Evolutionary conservation across 805 yeast species (phyloP), one percentile per base, ranked within the genome.

Genomic region (Candida piceae): DNA sequence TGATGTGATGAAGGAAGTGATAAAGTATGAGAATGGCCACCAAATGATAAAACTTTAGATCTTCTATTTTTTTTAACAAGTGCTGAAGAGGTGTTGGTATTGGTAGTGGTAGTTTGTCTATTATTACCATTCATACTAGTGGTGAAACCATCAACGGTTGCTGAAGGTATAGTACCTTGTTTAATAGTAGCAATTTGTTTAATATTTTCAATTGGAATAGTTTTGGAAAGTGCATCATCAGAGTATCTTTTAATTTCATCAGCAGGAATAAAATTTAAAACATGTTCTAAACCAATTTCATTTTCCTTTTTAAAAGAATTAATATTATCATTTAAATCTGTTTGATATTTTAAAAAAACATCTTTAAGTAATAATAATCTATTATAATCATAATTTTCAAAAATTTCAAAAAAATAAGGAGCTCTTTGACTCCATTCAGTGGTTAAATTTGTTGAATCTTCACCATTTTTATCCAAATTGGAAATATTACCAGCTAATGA

Each of bases 391-490:
- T 81, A 78, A 43, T 68, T 69, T 53, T 86, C 93, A 55, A 87
- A 81, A 45, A 76, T 76, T 48, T 80, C 80, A 53, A 84, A 82
- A 29, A 83, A 76, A 38, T 72, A 76, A 3, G 95, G 90, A 2
- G 93, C 90, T 55, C 80, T 78, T 36, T 74, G 65, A 44, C 78
- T 80, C 96, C 96, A 87, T 49, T 75, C 72, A 24, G 66, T 66
- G 36, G 72, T 78, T 22, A 76, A 70, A 32, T 61, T 57, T 12
- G 52, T 57, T 32, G 64, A 59, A 45, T 63, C 72, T 5, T 31
- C 32, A 17, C 47, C 51, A 4, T 37, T 34, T 3, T 42, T 36
- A 16, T 56, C 53, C 9, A 38, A 32, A 4, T 39, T 31, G 17
- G 47, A 22, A 22, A 60, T 45, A 4, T 48, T 41, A 5, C 40